These are phyloP conservation scores for Solanum bulbocastanum DNA, from an alignment of 257 asterid species.

Conservation along the genomic window DNA sequence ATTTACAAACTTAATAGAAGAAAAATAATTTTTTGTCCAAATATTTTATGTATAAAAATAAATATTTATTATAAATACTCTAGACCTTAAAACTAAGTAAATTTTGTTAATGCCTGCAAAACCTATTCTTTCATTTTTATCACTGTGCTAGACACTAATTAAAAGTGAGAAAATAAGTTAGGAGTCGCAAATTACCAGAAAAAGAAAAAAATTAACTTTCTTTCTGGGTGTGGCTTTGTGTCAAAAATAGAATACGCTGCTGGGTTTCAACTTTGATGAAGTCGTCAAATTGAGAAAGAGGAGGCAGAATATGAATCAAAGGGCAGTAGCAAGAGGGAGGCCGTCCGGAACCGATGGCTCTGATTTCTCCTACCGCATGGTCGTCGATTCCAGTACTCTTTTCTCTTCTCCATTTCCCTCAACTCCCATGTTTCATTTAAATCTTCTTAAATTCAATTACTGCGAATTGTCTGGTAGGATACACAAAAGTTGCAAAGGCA, in stretches of 20 bases:
- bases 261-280: background rate
- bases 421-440: background rate
- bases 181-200: too few relatives aligned
- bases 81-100: too few relatives aligned
- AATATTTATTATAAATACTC: too few relatives aligned
- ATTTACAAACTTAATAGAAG: too few relatives aligned
- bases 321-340: conserved; percentile 33
- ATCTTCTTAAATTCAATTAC: background rate
- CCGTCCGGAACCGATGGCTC: conserved; percentile 76
- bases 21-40: too few relatives aligned
- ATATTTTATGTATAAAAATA: too few relatives aligned
- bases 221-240: background rate
- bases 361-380: conserved; percentile 87
- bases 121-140: too few relatives aligned
- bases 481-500: conserved; percentile 56
- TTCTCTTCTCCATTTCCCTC: background rate
- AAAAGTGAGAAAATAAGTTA: too few relatives aligned
- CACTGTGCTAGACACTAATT: too few relatives aligned
- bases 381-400: conserved; percentile 59
- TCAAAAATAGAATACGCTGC: background rate
- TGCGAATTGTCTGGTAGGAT: conserved; percentile 32
- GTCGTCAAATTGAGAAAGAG: background rate
- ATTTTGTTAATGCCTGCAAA: too few relatives aligned
- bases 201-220: too few relatives aligned
- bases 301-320: conserved; percentile 29